Conservation (phyloP, 176 grass and related monocot genomes). For the Triticum timopheevii region DNA sequence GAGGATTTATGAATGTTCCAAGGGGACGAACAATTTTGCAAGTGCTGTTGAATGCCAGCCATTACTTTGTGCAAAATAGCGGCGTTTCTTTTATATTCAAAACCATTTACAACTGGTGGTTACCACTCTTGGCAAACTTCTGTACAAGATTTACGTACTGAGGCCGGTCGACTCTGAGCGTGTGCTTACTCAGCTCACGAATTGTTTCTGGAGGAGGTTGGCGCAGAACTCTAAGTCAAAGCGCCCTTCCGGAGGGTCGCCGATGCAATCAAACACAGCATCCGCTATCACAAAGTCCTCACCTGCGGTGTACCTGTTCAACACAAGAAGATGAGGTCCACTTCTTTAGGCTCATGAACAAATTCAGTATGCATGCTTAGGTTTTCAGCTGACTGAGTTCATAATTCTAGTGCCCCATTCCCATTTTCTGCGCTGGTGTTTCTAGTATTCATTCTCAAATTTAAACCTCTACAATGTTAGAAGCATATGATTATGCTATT, state of each 20-base stretch:
- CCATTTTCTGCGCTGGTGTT: background rate
- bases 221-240: slow-evolving; percentile 78
- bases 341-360: background rate
- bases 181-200: slow-evolving; percentile 54
- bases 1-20: background rate
- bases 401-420: background rate
- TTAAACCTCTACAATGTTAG: background rate
- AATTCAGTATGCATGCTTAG: background rate
- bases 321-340: background rate
- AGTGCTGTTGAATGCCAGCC: background rate
- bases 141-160: background rate
- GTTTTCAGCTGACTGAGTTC: background rate
- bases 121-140: background rate
- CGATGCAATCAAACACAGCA: slow-evolving; percentile 87
- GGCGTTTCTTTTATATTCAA: background rate
- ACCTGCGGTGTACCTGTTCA: slow-evolving; percentile 74
- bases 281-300: slow-evolving; percentile 78
- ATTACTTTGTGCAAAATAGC: background rate
- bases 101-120: background rate
- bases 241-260: slow-evolving; percentile 80
- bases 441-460: background rate
- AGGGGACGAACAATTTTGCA: background rate
- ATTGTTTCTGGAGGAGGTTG: slow-evolving; percentile 73
- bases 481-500: background rate
- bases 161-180: background rate